Evolutionary conservation across 768 basidiomycete species (phyloP), one percentile per base, ranked within the genome.

Genomic region (Phlegmacium glaucopus): DNA sequence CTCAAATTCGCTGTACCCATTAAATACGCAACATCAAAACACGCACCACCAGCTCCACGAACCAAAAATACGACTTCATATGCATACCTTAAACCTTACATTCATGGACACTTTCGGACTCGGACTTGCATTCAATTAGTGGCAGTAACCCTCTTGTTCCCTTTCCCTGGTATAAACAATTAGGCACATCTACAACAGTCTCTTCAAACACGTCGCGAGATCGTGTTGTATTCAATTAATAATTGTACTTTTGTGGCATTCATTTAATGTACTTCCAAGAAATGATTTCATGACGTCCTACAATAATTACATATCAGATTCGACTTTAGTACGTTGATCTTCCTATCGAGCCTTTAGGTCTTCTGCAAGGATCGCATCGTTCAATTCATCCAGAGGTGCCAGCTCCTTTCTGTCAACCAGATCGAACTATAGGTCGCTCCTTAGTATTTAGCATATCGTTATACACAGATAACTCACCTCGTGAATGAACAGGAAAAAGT

Each of bases 381-480:
- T 97, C 57, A 97, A 78, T 65, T 98, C 95, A 54, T 94, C 93
- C 43, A 98, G 70, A 0, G 95, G 95, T 9, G 90, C 90, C 7
- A 98, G 76, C 61, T 98, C 95, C 68, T 94, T 96, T 78, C 90
- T 90, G 56, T 96, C 94, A n/a, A 98, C 81, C 16, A 95, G 76
- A 60, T 93, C 87, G 62, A 95, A 95, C 91, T 93, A 56, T 12
- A 38, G 44, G 10, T 54, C 55, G 50, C 42, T 34, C 56, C 39
- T 25, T 28, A n/a, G n/a, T n/a, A n/a, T n/a, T n/a, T n/a, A n/a
- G n/a, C n/a, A n/a, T n/a, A n/a, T n/a, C n/a, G n/a, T n/a, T n/a
- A n/a, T 45, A 13, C 17, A 30, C 12, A 9, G 17, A 27, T 16
- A 26, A 62, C 77, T 35, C 58, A 92, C 94, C 82, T 99, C 95